phyloP scores from a whole-genome alignment of 352 stramenopile species.

The Phytopythium helicoides region DNA sequence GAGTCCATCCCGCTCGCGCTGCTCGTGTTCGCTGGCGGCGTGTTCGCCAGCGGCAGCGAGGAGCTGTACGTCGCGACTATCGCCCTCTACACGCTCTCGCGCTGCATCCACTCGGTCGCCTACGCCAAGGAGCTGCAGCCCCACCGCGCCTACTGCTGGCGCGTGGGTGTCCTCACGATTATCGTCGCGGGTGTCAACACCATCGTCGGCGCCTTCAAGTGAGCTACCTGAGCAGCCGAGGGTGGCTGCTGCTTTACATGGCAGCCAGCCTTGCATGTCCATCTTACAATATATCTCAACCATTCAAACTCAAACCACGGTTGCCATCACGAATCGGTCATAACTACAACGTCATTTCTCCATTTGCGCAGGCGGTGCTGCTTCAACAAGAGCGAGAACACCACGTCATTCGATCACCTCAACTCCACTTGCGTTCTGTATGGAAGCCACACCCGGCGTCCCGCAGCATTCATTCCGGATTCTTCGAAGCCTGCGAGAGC shows the following conservation, averaged over 20 bases:
- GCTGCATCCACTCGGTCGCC: slow-evolving; percentile 44
- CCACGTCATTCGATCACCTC: too few relatives aligned
- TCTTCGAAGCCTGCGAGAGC: not conserved
- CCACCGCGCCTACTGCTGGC: slow-evolving; percentile 49
- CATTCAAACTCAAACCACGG: too few relatives aligned
- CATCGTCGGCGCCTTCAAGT: slow-evolving; percentile 31
- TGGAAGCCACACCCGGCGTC: not conserved
- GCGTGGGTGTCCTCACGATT: slow-evolving; percentile 40
- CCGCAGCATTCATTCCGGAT: not conserved
- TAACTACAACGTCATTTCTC: too few relatives aligned
- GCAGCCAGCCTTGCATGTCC: not conserved
- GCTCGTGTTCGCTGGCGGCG: slow-evolving; percentile 24
- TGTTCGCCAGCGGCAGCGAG: slow-evolving; percentile 30
- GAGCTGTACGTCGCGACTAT: slow-evolving; percentile 19
- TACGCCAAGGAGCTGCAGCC: slow-evolving; percentile 53
- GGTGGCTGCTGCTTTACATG: too few relatives aligned
- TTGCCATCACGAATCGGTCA: too few relatives aligned
- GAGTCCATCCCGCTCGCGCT: slow-evolving; percentile 44
- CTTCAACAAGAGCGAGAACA: not conserved
- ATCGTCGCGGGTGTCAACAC: slow-evolving; percentile 32
- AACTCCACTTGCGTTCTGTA: too few relatives aligned
- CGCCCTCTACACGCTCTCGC: slow-evolving; percentile 33
- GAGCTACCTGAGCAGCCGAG: not conserved
- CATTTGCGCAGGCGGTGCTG: too few relatives aligned
- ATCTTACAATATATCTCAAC: not conserved